Base-by-base conservation (phyloP, 2,329 filamentous ascomycete genomes). In the Aspergillus fumigatiaffinis region DNA sequence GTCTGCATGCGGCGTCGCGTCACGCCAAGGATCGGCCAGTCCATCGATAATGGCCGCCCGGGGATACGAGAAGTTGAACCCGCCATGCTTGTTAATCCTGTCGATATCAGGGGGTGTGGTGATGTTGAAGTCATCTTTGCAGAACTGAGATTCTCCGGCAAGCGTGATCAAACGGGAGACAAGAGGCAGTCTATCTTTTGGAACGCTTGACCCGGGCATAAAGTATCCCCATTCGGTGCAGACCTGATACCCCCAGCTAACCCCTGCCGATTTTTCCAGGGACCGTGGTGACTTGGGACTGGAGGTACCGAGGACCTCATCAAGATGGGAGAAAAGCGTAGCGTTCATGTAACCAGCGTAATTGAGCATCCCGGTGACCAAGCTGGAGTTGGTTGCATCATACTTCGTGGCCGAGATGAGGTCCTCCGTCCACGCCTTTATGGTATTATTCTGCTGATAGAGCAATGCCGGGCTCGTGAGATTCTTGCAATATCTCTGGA, bases 1-100 rank as follows among this genome's bases (percentile, higher is more conserved):
- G n/a, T 85, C 82, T 0, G 86, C 87, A 51, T 93, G 86, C 0
- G 88, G 85, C 0, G 87, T 89, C 0, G 88, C 89, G 0, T 85
- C 84, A 20, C 87, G 83, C 91, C 91, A 96, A 0, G 91, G 90
- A 68, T 95, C 91, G 55, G 84, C 84, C 60, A 90, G 83, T 28
- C 91, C 91, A 60, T 92, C 90, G 42, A 96, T 78, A 50, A 90
- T 82, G 2, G 91, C 91, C 0, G 96, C 82, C 1, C 91, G 87
- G 1, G 87, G 83, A 68, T 91, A 92, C 49, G 83, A 82, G 64
- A 94, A 87, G 69, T 83, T 76, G 72, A 86, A 89, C 12, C 86
- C 89, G 46, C 91, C 91, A 61, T 89, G 87, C 68, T 87, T 86
- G 78, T 95, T 94, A 72, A 94, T 85, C 0, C 79, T 78, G 1